Conservation (phyloP, 345 rosid genomes). For the Nephelium lappaceum region DNA sequence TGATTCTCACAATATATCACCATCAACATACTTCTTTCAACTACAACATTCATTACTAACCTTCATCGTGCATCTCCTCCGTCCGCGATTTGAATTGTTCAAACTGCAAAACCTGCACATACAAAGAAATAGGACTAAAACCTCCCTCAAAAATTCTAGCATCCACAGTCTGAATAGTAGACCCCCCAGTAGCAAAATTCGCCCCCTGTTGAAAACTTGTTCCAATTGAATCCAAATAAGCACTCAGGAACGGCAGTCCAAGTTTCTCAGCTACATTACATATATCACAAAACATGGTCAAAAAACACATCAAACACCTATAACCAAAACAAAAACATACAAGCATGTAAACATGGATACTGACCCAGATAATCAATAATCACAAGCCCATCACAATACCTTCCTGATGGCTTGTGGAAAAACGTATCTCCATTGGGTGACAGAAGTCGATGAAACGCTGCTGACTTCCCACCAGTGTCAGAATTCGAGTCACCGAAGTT, state of each 20-base stretch:
- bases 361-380: conserved; percentile 36
- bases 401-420: conserved; percentile 33
- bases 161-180: conserved; percentile 41
- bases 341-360: background rate
- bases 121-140: conserved; percentile 46
- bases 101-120: conserved; percentile 39
- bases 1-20: background rate
- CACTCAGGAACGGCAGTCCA: conserved; percentile 42
- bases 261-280: conserved; percentile 35
- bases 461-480: conserved; percentile 42
- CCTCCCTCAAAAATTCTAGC: conserved; percentile 34
- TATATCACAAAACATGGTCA: background rate
- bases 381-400: conserved; percentile 36
- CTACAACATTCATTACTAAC: conserved; percentile 15
- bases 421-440: conserved; percentile 34
- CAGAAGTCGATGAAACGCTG: conserved; percentile 28
- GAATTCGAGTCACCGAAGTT: conserved; percentile 48
- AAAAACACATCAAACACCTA: background rate
- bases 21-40: background rate
- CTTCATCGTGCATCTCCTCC: conserved; percentile 26
- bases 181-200: conserved; percentile 48
- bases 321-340: background rate
- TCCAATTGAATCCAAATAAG: conserved; percentile 43
- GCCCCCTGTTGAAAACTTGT: conserved; percentile 46
- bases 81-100: conserved; percentile 32